Evolutionary conservation across 176 grass and related monocot species (phyloP).

Genomic region (Chloris gayana): DNA sequence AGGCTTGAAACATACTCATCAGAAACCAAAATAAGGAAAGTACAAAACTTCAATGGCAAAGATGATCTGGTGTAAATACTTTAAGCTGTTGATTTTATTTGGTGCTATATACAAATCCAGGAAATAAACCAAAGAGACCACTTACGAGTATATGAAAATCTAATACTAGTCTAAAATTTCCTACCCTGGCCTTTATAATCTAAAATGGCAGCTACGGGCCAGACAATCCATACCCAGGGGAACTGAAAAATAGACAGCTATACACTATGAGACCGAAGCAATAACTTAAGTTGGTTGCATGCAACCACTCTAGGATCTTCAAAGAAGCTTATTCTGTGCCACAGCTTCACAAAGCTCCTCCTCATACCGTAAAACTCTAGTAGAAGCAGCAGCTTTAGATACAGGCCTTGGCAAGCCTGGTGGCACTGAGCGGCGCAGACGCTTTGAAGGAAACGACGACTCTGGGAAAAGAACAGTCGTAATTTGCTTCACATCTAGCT

Average conservation of each 20-base stretch:
- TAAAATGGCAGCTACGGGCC: slow-evolving; percentile 20
- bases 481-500: slow-evolving; percentile 77
- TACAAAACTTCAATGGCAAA: neutral
- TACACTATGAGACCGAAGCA: slow-evolving; percentile 36
- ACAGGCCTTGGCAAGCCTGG: slow-evolving; percentile 74
- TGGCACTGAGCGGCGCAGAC: slow-evolving; percentile 45
- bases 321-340: slow-evolving; percentile 94
- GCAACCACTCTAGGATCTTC: slow-evolving; percentile 32
- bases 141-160: slow-evolving; percentile 41
- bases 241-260: slow-evolving; percentile 33
- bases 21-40: neutral
- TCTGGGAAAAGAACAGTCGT: slow-evolving; percentile 90
- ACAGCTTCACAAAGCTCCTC: slow-evolving; percentile 94
- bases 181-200: slow-evolving; percentile 39
- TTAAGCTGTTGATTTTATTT: slow-evolving; percentile 28
- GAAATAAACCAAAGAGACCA: slow-evolving; percentile 31
- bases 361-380: slow-evolving; percentile 71
- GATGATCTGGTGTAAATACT: neutral
- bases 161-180: slow-evolving; percentile 44
- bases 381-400: slow-evolving; percentile 58
- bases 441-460: slow-evolving; percentile 53
- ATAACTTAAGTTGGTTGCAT: neutral
- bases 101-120: slow-evolving; percentile 41
- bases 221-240: slow-evolving; percentile 25
- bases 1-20: neutral